Evolutionary conservation across 345 rosid genomes (phyloP).

Genomic region (Hypericum androsaemum): DNA sequence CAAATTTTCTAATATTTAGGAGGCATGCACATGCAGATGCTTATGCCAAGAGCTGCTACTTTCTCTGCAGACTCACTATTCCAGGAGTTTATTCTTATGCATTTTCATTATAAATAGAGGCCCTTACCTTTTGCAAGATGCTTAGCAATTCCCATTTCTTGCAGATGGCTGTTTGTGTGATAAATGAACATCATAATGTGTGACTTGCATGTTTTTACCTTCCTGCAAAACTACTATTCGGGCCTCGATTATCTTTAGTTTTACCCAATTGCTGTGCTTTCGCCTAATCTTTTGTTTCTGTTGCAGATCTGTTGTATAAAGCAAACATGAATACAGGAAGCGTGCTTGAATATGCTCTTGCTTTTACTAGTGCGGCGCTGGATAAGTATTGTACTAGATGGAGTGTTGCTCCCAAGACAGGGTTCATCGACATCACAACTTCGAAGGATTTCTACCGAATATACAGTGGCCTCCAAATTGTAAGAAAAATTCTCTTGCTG

Average conservation of each 20-base stretch:
- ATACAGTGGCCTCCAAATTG: conserved; percentile 94
- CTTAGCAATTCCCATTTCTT: no score
- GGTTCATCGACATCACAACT: conserved; percentile 90
- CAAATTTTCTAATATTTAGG: no score
- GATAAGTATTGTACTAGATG: conserved; percentile 92
- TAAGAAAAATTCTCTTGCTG: conserved; percentile 26
- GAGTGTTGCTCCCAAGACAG: conserved; percentile 96
- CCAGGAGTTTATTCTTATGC: no score
- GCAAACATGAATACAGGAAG: conserved; percentile 87
- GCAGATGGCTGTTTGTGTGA: no score
- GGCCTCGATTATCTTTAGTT: conserved; percentile 2
- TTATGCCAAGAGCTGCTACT: no score
- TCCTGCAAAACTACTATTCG: not conserved
- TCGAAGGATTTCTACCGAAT: conserved; percentile 91
- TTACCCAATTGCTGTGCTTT: conserved; percentile 1
- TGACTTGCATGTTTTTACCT: no score
- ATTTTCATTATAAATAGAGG: no score
- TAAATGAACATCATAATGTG: no score
- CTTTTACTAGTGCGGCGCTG: conserved; percentile 89
- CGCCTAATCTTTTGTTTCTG: conserved; percentile 11
- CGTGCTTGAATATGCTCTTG: conserved; percentile 92
- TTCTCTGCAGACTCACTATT: no score
- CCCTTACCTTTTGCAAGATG: no score
- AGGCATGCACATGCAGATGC: no score
- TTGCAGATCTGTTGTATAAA: conserved; percentile 87